phyloP scores from a whole-genome alignment of 1,284 basidiomycete species.

The Sparassis latifolia region DNA sequence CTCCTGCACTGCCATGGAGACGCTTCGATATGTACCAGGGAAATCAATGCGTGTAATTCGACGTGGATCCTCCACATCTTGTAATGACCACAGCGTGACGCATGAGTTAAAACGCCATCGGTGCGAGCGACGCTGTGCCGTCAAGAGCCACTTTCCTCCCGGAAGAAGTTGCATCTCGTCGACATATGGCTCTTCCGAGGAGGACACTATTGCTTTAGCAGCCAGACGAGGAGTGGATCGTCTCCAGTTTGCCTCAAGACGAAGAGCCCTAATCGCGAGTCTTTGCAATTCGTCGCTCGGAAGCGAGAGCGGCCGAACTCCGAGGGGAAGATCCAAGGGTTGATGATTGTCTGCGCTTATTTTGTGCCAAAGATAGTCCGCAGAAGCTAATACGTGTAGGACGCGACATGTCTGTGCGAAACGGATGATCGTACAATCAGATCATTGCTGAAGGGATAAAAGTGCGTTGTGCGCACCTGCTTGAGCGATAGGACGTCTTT shows the following conservation, averaged over 20 bases:
- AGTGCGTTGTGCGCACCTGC: conserved; percentile 31
- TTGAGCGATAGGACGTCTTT: conserved; percentile 40
- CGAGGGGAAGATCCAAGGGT: conserved; percentile 29
- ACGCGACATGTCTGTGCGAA: conserved; percentile 42
- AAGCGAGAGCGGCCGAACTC: conserved; percentile 20
- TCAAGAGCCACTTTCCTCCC: conserved; percentile 40
- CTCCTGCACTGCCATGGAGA: conserved; percentile 25
- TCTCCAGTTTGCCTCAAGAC: conserved; percentile 47
- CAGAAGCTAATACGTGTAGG: conserved; percentile 39
- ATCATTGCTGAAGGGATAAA: conserved; percentile 4
- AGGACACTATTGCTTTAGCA: conserved; percentile 28
- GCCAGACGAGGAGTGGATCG: conserved; percentile 27
- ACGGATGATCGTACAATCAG: conserved; percentile 1
- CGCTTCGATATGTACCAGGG: conserved; percentile 26
- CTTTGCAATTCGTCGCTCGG: conserved; percentile 28
- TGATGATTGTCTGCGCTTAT: conserved; percentile 25
- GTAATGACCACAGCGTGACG: conserved; percentile 37
- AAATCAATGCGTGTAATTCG: conserved; percentile 31
- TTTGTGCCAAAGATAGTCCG: conserved; percentile 47
- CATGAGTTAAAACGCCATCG: conserved; percentile 22
- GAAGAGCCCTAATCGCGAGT: conserved; percentile 35
- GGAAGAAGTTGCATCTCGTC: conserved; percentile 38
- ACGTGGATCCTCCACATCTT: conserved; percentile 22
- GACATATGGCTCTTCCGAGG: conserved; percentile 26
- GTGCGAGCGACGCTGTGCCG: conserved; percentile 32